A percentile compares a stretch with the other conserved stretches of the same genome.
Evolutionary conservation across 352 stramenopile species (phyloP).

Genomic region (Saprolegnia diclina): DNA sequence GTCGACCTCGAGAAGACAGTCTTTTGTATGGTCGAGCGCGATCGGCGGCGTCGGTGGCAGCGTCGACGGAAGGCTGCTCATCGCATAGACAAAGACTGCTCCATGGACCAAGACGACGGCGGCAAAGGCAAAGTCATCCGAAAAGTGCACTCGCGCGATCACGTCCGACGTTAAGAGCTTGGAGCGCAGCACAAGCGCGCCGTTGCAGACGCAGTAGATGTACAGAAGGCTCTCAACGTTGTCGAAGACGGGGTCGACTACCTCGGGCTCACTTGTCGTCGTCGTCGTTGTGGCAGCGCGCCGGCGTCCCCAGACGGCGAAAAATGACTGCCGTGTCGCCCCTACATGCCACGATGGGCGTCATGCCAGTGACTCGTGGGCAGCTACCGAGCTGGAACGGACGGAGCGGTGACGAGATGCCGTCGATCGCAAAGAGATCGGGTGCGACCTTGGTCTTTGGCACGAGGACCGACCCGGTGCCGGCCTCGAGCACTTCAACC

Average conservation of each 20-base stretch:
- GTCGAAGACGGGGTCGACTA: not conserved
- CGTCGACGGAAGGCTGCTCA: not conserved
- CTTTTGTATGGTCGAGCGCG: not conserved
- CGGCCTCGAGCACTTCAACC: not conserved
- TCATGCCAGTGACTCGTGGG: not conserved
- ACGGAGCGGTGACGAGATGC: not conserved
- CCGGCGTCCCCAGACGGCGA: not conserved
- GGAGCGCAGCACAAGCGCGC: not conserved
- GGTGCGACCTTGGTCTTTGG: not conserved
- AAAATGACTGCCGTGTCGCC: not conserved
- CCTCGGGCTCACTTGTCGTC: too few relatives aligned
- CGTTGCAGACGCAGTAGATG: not conserved
- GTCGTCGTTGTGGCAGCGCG: too few relatives aligned
- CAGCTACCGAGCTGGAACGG: not conserved
- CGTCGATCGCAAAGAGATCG: not conserved
- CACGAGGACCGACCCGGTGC: not conserved
- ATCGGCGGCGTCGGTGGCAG: not conserved
- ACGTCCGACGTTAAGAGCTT: not conserved
- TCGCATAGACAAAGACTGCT: not conserved
- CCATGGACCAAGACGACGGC: conserved; percentile 4
- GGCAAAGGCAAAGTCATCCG: conserved; percentile 1
- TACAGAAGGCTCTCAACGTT: conserved; percentile 11
- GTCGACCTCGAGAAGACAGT: conserved; percentile 3
- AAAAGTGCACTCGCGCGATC: not conserved
- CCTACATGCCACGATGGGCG: not conserved